A percentile compares a stretch with the other conserved stretches of the same genome.
These are phyloP conservation scores for Hemileccinum impolitum DNA, from an alignment of 768 basidiomycete species.

Conservation along the genomic window DNA sequence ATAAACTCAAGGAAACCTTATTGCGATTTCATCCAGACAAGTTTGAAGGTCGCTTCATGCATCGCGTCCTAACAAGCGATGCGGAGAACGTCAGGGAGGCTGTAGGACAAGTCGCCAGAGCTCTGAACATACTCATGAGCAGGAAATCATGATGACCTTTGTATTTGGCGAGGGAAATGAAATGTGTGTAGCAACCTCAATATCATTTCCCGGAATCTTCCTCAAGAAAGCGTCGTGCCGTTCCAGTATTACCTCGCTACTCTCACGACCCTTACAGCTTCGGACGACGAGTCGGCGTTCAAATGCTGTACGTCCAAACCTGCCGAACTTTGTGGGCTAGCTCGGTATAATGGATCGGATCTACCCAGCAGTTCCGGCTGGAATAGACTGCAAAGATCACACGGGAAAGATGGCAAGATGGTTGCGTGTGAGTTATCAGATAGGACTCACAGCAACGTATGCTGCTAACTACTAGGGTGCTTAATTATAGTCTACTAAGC, in stretches of 20 bases:
- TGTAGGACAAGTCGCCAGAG: constrained; percentile 60
- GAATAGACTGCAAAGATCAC: too few species aligned
- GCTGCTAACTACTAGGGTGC: neutral
- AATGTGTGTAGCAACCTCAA: neutral
- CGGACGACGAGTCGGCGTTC: too few species aligned
- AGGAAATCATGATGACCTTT: constrained; percentile 10
- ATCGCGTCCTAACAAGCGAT: constrained; percentile 45
- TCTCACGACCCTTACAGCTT: too few species aligned
- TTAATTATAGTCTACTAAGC: neutral
- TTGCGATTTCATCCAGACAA: constrained; percentile 81
- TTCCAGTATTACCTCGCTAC: too few species aligned
- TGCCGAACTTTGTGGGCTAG: too few species aligned
- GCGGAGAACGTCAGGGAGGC: constrained; percentile 51
- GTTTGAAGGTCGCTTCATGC: constrained; percentile 72
- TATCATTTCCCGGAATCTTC: neutral
- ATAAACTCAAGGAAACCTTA: constrained; percentile 63
- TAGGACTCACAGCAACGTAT: neutral
- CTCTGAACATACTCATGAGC: constrained; percentile 54
- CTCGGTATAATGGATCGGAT: too few species aligned
- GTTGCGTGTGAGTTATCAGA: neutral
- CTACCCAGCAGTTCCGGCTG: too few species aligned
- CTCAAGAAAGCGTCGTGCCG: too few species aligned
- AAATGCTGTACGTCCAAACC: too few species aligned
- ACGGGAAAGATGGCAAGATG: neutral
- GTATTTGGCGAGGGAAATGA: neutral